phyloP scores from a whole-genome alignment of 306 rosid genomes.

The Cercis canadensis region DNA sequence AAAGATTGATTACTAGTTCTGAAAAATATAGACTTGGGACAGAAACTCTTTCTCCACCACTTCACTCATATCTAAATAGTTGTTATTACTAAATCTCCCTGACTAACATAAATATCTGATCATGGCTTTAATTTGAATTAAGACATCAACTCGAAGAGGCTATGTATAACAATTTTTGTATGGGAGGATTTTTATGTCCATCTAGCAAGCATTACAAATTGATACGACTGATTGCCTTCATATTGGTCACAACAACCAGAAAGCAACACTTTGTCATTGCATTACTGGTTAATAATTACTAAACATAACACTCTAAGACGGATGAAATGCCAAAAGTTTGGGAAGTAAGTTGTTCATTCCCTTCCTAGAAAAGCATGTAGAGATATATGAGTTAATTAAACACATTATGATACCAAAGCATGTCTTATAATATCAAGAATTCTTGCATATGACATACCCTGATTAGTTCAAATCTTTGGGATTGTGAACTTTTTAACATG shows the following conservation, averaged over 20 bases:
- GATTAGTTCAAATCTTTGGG: constrained; percentile 60
- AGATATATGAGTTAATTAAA: background rate
- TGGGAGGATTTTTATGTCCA: background rate
- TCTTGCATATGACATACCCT: constrained; percentile 46
- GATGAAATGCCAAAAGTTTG: background rate
- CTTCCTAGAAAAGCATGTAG: constrained; percentile 3
- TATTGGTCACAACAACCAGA: constrained; percentile 14
- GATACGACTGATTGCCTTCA: background rate
- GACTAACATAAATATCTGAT: constrained; percentile 6
- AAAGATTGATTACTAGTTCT: background rate
- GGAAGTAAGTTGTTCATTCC: background rate
- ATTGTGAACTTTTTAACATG: constrained; percentile 58
- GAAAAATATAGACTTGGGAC: background rate
- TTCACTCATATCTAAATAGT: constrained; percentile 1
- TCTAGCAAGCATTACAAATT: constrained; percentile 20
- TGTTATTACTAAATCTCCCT: too few species aligned
- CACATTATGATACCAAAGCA: background rate
- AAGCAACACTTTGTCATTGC: background rate
- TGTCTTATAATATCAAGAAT: constrained; percentile 14
- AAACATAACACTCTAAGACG: background rate
- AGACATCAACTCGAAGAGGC: background rate
- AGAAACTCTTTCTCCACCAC: background rate
- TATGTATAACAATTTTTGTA: background rate
- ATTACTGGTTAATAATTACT: constrained; percentile 1
- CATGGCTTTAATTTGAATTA: constrained; percentile 9